A percentile compares a stretch with the other conserved stretches of the same genome.
Evolutionary conservation across 768 basidiomycete species (phyloP).

Genomic region (Leccinum boreale): DNA sequence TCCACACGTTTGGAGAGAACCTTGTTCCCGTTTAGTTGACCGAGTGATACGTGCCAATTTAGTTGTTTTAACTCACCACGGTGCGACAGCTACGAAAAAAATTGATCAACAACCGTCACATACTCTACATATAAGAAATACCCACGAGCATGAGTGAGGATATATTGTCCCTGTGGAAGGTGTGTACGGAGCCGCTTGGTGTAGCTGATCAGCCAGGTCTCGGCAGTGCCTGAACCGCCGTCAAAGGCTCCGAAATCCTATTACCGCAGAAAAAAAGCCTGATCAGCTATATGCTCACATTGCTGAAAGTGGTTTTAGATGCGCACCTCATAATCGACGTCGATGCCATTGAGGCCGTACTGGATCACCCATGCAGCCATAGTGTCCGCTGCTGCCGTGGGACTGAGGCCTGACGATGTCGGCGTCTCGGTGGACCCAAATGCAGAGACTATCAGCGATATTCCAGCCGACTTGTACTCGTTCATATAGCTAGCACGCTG

Average conservation of each 20-base stretch:
- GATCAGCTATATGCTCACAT: not conserved
- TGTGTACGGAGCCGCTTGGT: constrained; percentile 31
- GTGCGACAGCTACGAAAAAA: constrained; percentile 14
- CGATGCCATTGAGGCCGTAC: constrained; percentile 49
- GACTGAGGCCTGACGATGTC: constrained; percentile 39
- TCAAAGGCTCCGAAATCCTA: constrained; percentile 35
- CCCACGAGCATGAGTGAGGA: constrained; percentile 33
- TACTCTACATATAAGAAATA: not conserved
- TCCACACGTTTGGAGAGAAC: constrained; percentile 21
- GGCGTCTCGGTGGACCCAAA: constrained; percentile 47
- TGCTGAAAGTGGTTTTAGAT: too few species aligned
- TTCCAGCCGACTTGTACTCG: constrained; percentile 52
- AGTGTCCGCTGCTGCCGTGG: constrained; percentile 36
- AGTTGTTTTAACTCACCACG: constrained; percentile 13
- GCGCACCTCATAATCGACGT: constrained; percentile 51
- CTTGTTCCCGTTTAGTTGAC: constrained; percentile 3
- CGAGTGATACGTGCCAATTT: not conserved
- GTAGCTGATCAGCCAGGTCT: constrained; percentile 33
- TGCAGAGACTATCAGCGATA: constrained; percentile 54
- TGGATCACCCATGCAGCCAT: constrained; percentile 46
- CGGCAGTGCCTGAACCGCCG: constrained; percentile 36
- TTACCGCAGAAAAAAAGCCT: not conserved
- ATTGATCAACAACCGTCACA: not conserved
- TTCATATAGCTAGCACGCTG: constrained; percentile 41
- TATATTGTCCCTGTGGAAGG: constrained; percentile 21